A percentile compares a stretch with the other conserved stretches of the same genome.
Conservation (phyloP, 345 rosid species). For the Eucalyptus urophylla region DNA sequence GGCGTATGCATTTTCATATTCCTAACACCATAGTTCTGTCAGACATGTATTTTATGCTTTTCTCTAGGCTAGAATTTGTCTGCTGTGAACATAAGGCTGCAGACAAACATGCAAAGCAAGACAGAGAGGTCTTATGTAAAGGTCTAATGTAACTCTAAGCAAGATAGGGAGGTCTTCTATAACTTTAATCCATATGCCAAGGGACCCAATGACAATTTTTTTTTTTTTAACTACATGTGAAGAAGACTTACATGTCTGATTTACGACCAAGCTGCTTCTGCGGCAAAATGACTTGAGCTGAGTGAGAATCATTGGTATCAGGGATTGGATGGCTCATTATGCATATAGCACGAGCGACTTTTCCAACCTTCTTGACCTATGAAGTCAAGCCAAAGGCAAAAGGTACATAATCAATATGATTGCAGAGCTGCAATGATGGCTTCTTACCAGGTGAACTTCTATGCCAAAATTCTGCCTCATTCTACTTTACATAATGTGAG, state of each 20-base stretch:
- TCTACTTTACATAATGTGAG: neutral
- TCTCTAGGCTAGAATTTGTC: neutral
- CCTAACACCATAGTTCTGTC: neutral
- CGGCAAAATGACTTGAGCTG: slow-evolving; percentile 86
- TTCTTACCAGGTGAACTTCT: neutral
- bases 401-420: neutral
- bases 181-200: neutral
- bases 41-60: neutral
- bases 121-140: neutral
- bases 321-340: slow-evolving; percentile 96
- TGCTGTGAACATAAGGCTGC: neutral
- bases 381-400: neutral
- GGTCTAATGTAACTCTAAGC: neutral
- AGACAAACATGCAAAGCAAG: neutral
- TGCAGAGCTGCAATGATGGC: neutral
- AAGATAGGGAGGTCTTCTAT: neutral
- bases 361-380: slow-evolving; percentile 85
- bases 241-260: slow-evolving; percentile 64
- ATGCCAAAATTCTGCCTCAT: neutral
- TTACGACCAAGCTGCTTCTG: slow-evolving; percentile 92
- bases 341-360: slow-evolving; percentile 91
- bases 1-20: neutral
- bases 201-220: neutral
- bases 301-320: slow-evolving; percentile 71
- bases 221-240: neutral